Evolutionary conservation across 78 protist species (phyloP).

Genomic region (Speleostelium caveatum): DNA sequence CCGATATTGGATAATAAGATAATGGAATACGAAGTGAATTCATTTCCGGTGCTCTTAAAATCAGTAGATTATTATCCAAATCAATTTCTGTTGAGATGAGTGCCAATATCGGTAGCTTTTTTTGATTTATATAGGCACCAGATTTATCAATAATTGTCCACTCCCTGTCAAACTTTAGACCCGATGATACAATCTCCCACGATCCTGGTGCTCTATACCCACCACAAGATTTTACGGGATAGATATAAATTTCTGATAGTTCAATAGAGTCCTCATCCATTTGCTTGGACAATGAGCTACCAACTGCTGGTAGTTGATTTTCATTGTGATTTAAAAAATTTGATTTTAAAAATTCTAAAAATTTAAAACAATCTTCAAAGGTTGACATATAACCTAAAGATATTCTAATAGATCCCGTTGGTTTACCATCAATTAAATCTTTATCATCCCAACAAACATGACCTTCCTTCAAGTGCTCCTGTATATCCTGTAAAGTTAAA

Average conservation of each 20-base stretch:
- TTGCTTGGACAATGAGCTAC: background rate
- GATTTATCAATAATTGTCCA: constrained; percentile 84
- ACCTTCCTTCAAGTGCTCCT: constrained; percentile 61
- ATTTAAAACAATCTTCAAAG: constrained; percentile 58
- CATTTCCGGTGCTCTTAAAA: constrained; percentile 73
- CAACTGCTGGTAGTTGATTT: background rate
- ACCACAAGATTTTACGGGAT: constrained; percentile 87
- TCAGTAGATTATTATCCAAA: constrained; percentile 3
- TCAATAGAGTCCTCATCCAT: background rate
- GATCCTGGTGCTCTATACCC: constrained; percentile 25
- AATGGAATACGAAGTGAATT: constrained; percentile 29
- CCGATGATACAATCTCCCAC: constrained; percentile 74
- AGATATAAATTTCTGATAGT: constrained; percentile 60
- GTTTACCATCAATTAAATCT: constrained; percentile 87
- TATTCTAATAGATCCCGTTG: constrained; percentile 86
- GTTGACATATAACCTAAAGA: constrained; percentile 79
- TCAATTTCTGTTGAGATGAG: constrained; percentile 43
- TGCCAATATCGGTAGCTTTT: constrained; percentile 50
- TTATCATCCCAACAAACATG: constrained; percentile 90
- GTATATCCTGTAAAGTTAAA: constrained; percentile 66
- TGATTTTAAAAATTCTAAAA: constrained; percentile 20
- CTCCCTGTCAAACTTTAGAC: constrained; percentile 82
- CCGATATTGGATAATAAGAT: constrained; percentile 32
- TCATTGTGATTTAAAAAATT: constrained; percentile 7
- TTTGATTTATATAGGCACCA: constrained; percentile 72